A percentile compares a stretch with the other conserved stretches of the same genome.
These are phyloP conservation scores for Phylloboletellus chloephorus DNA, from an alignment of 1,284 basidiomycete species.

Conservation along the genomic window DNA sequence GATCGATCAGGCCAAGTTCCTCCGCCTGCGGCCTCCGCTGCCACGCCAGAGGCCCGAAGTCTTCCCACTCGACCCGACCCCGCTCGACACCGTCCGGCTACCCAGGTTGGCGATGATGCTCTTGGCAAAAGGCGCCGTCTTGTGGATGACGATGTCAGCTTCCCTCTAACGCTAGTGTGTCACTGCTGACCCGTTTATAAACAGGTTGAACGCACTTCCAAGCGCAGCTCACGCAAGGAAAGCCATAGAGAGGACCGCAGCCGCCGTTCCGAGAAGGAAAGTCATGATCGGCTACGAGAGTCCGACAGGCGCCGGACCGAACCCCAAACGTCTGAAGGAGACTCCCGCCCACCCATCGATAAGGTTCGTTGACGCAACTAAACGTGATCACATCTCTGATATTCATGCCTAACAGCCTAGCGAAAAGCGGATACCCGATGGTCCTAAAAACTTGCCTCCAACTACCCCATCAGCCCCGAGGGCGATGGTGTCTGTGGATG, in stretches of 20 bases:
- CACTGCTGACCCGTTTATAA: conserved; percentile 16
- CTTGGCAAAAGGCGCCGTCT: conserved; percentile 65
- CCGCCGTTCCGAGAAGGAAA: conserved; percentile 65
- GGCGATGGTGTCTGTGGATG: conserved; percentile 52
- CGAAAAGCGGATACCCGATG: conserved; percentile 57
- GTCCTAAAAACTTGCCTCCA: conserved; percentile 49
- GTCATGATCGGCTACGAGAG: conserved; percentile 58
- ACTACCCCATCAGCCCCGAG: conserved; percentile 66
- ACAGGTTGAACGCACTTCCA: conserved; percentile 64
- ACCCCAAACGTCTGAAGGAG: conserved; percentile 46
- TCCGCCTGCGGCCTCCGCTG: conserved; percentile 24
- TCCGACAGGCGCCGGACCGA: conserved; percentile 64
- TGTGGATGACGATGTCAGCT: conserved; percentile 58
- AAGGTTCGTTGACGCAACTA: conserved; percentile 41
- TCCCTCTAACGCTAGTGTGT: conserved; percentile 6
- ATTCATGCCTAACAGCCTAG: conserved; percentile 31
- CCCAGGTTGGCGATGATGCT: conserved; percentile 44
- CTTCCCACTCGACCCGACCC: conserved; percentile 55
- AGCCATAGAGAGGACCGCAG: conserved; percentile 65
- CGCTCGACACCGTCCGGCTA: conserved; percentile 45
- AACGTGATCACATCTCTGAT: conserved; percentile 6
- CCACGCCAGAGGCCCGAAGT: conserved; percentile 43
- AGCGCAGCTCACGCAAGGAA: conserved; percentile 70
- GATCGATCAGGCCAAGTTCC: conserved; percentile 38
- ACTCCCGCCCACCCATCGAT: conserved; percentile 47